phyloP scores from a whole-genome alignment of 371 early-diverging fungal species.

The Mortierella sp. region DNA sequence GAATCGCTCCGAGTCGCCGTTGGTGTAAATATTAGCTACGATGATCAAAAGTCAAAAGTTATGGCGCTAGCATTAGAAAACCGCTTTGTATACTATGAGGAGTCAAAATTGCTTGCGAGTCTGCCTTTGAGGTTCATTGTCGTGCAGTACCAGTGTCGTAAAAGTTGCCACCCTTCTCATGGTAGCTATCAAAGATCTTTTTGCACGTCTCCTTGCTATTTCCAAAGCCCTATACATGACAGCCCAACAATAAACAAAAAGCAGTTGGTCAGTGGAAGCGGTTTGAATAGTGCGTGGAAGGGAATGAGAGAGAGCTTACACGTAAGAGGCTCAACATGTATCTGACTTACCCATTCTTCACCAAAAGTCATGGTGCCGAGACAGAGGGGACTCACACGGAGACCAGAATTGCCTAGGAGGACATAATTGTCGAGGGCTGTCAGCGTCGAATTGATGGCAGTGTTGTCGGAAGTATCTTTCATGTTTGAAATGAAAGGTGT shows the following conservation, averaged over 20 bases:
- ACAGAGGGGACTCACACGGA: conserved; percentile 61
- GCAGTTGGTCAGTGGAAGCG: background rate
- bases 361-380: conserved; percentile 64
- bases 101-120: background rate
- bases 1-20: conserved; percentile 61
- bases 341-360: conserved; percentile 42
- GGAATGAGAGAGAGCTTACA: background rate
- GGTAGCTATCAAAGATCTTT: conserved; percentile 59
- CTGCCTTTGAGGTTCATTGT: too few relatives aligned
- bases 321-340: background rate
- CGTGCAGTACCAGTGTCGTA: conserved; percentile 53
- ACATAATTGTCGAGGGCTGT: conserved; percentile 60
- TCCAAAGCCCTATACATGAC: conserved; percentile 43
- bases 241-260: background rate
- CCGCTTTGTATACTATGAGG: background rate
- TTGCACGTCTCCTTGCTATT: conserved; percentile 44
- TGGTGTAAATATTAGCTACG: conserved; percentile 60
- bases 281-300: background rate
- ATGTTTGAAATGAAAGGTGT: conserved; percentile 42
- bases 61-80: too few relatives aligned
- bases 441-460: conserved; percentile 34
- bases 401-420: conserved; percentile 56
- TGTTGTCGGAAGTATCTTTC: conserved; percentile 55
- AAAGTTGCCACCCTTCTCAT: conserved; percentile 62
- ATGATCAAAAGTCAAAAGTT: background rate